Percentiles rank a stretch among this genome's conserved stretches.
These are phyloP conservation scores for Hygrophila difformis DNA, from an alignment of 257 asterid genomes.

Conservation along the genomic window DNA sequence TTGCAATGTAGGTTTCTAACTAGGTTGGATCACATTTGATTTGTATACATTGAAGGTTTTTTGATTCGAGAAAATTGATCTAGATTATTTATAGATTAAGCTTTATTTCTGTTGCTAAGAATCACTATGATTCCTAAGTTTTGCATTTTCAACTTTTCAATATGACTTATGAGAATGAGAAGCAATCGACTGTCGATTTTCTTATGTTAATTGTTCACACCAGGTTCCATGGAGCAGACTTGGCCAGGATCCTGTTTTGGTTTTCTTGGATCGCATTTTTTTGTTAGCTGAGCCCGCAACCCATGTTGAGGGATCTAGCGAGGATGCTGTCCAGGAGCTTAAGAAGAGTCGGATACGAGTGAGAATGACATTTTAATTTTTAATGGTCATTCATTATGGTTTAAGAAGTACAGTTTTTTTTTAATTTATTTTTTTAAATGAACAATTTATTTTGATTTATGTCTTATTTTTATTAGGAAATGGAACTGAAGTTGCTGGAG, in stretches of 20 bases:
- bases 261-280: constrained; percentile 80
- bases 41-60: too few species aligned
- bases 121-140: too few species aligned
- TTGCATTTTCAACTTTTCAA: too few species aligned
- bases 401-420: constrained; percentile 8
- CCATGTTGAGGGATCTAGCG: constrained; percentile 83
- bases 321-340: constrained; percentile 91
- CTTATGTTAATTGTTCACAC: constrained; percentile 16
- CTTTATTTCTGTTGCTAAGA: too few species aligned
- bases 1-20: too few species aligned
- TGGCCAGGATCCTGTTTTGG: constrained; percentile 96
- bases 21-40: too few species aligned
- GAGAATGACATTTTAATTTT: constrained; percentile 24
- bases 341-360: constrained; percentile 82
- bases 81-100: too few species aligned
- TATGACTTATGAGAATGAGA: too few species aligned
- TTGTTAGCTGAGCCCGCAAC: constrained; percentile 98
- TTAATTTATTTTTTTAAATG: constrained; percentile 5
- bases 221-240: constrained; percentile 99
- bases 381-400: constrained; percentile 3
- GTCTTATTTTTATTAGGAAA: constrained; percentile 45
- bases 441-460: constrained; percentile 10
- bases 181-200: constrained; percentile 9
- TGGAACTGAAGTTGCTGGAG: constrained; percentile 87
- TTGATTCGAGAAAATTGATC: too few species aligned